Percentiles rank a stretch among this genome's conserved stretches.
phyloP scores from a whole-genome alignment of 2,329 filamentous ascomycete genomes.

The Sclerotinia glacialis region DNA sequence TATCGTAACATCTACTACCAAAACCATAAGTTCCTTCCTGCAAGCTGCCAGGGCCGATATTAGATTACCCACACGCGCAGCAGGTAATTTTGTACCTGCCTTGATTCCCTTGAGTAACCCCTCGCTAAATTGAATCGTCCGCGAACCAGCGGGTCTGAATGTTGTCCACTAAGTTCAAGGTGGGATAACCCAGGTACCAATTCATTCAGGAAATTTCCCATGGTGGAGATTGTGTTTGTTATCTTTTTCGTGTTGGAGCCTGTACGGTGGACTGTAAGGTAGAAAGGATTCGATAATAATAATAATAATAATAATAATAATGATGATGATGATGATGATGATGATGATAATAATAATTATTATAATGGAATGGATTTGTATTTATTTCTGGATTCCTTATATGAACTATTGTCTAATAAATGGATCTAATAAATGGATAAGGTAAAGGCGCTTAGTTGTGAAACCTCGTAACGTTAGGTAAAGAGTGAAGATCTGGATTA shows the following conservation, averaged over 20 bases:
- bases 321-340: not conserved
- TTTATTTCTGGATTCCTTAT: not conserved
- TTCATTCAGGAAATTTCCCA: conserved; percentile 4
- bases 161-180: not conserved
- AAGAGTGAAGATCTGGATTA: conserved; percentile 6
- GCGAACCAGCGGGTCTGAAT: conserved; percentile 14
- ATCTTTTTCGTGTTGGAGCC: not conserved
- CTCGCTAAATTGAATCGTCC: not conserved
- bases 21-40: not conserved
- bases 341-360: not conserved
- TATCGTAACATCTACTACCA: not conserved
- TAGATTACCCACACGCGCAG: not conserved
- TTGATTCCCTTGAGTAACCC: not conserved
- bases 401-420: conserved; percentile 3
- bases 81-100: conserved; percentile 8
- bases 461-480: not conserved
- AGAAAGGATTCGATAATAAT: not conserved
- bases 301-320: not conserved
- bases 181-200: conserved; percentile 9
- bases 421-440: not conserved
- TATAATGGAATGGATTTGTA: not conserved
- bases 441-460: conserved; percentile 1
- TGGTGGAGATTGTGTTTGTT: conserved; percentile 5
- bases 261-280: conserved; percentile 8
- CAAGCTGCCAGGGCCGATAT: not conserved